A percentile compares a stretch with the other conserved stretches of the same genome.
phyloP scores from a whole-genome alignment of 768 basidiomycete species.

The Leccinum olivaceopallidum region DNA sequence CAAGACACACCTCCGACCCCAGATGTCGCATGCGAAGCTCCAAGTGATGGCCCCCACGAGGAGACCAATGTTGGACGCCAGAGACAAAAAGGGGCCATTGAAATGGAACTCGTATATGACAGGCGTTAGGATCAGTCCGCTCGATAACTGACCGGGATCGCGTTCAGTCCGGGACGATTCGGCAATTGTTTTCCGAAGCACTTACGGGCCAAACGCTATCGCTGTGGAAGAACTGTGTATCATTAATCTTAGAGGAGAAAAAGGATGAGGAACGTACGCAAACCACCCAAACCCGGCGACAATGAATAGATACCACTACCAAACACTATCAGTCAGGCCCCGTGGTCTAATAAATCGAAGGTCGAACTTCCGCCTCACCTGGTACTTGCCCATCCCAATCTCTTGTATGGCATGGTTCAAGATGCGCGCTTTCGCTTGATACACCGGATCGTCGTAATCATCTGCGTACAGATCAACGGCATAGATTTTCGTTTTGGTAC shows the following conservation, averaged over 20 bases:
- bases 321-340: neutral
- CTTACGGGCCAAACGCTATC: conserved; percentile 43
- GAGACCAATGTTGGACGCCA: conserved; percentile 54
- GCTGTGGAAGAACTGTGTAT: conserved; percentile 11
- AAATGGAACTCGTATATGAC: conserved; percentile 50
- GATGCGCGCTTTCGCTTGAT: conserved; percentile 49
- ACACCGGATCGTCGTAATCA: conserved; percentile 44
- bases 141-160: conserved; percentile 34
- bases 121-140: conserved; percentile 47
- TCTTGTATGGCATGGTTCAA: conserved; percentile 50
- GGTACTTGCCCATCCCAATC: conserved; percentile 59
- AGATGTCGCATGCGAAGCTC: conserved; percentile 51
- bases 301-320: conserved; percentile 39
- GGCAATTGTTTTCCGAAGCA: neutral
- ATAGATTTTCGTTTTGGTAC: neutral
- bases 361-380: conserved; percentile 31
- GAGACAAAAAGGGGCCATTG: conserved; percentile 46
- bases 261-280: conserved; percentile 28
- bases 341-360: neutral
- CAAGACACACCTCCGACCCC: conserved; percentile 44
- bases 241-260: no score
- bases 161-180: neutral
- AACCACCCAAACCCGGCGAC: conserved; percentile 46
- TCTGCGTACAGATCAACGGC: conserved; percentile 34
- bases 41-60: conserved; percentile 51